These are phyloP conservation scores for Umbellularia californica DNA, from an alignment of 164 flowering plant genomes.

Conservation along the genomic window DNA sequence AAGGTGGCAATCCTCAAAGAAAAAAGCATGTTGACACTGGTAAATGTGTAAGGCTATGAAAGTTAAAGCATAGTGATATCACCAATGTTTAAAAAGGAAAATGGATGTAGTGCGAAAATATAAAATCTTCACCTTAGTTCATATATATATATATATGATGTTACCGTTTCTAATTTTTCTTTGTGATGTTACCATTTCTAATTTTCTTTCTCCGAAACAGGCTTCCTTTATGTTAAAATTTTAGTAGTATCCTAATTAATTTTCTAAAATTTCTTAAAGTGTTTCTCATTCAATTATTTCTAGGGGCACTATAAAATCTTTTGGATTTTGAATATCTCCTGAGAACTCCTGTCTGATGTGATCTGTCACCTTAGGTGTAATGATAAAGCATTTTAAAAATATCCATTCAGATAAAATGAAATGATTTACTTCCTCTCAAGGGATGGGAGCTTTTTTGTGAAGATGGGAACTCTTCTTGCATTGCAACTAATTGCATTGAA, in stretches of 20 bases:
- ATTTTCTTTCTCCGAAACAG: neutral
- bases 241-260: too few species aligned
- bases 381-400: conserved; percentile 3
- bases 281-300: neutral
- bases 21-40: conserved; percentile 26
- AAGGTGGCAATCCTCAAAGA: conserved; percentile 16
- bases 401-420: neutral
- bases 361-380: neutral
- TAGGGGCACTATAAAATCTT: neutral
- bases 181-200: neutral
- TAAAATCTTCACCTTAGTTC: neutral
- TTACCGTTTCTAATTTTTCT: neutral
- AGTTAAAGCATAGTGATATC: neutral
- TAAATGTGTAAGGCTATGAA: neutral
- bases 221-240: neutral
- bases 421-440: neutral
- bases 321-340: neutral
- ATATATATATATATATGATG: neutral
- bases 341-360: neutral
- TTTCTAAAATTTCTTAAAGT: neutral
- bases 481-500: conserved; percentile 5
- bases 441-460: neutral
- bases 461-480: neutral
- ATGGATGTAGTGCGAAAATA: neutral
- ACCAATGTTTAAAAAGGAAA: neutral